Base-by-base conservation (phyloP, 352 stramenopile species). In the Globisporangium paddicum region DNA sequence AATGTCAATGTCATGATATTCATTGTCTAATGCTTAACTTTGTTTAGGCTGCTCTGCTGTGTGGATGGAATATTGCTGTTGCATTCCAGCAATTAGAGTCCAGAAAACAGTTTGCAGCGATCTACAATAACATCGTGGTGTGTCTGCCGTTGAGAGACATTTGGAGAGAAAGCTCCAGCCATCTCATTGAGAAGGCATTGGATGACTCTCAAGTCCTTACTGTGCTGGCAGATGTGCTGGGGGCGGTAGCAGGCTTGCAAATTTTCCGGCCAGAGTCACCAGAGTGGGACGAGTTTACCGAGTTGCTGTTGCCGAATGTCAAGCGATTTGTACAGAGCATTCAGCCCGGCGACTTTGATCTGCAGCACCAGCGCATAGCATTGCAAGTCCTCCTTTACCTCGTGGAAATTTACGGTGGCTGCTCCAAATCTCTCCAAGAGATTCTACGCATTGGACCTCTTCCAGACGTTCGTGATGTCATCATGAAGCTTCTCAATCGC, bases 271-370 rank as follows among this genome's bases (percentile, higher is more conserved):
- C 63, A 4, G 66, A 59, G 9, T 86, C 79, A 1, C 40, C 35
- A 2, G 64, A 82, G 10, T 82, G 75, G 63, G 75, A 87, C 44
- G 21, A 50, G 16, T 87, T 91, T 60, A 69, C 71, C 13, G 66
- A 82, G 53, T 70, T 57, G 0, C 69, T 87, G 26, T 56, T 77
- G 21, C 57, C 64, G 21, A 68, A 73, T 42, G 60, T 83, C 8
- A 71, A 84, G 46, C 51, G 71, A 28, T 73, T 89, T 16, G 53
- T 83, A n/a, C 60, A 69, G 19, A 69, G 52, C 32, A 57, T 77
- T 26, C 48, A 64, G 28, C 13, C 21, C 21, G 28, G 46, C 6
- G 61, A 62, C 13, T 41, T 45, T 21, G 61, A 86, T 10, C 66
- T 68, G 2, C 69, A 87, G 26, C 58, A 64, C 16, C 69, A 60